A percentile compares a stretch with the other conserved stretches of the same genome.
phyloP scores from a whole-genome alignment of 176 grass and related monocot genomes.

The Juncus effusus region DNA sequence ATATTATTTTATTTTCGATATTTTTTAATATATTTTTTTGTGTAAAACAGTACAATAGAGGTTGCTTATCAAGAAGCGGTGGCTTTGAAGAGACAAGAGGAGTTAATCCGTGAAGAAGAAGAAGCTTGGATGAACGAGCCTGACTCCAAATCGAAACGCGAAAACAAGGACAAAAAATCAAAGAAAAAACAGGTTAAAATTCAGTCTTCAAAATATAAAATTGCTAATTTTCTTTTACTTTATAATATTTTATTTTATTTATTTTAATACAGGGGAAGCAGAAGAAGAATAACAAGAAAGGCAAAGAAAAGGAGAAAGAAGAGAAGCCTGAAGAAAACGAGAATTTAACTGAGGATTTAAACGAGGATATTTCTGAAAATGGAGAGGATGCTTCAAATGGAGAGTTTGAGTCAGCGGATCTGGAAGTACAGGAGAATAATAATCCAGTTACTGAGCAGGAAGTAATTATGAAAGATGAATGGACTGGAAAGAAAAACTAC shows the following conservation, averaged over 20 bases:
- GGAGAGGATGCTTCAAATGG: constrained; percentile 37
- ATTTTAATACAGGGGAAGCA: constrained; percentile 53
- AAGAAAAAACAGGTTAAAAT: constrained; percentile 92
- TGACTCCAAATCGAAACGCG: constrained; percentile 77
- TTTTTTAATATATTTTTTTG: constrained; percentile 4
- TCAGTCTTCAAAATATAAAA: neutral
- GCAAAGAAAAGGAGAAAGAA: constrained; percentile 67
- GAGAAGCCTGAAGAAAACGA: constrained; percentile 42
- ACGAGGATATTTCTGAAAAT: constrained; percentile 22
- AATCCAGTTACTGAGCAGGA: constrained; percentile 39
- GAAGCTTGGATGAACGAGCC: constrained; percentile 60
- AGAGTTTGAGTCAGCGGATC: constrained; percentile 41
- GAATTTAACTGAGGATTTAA: constrained; percentile 40
- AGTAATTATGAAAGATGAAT: constrained; percentile 38
- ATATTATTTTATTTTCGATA: neutral
- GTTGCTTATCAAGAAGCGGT: constrained; percentile 90
- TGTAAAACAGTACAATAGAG: constrained; percentile 65
- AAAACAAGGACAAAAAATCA: constrained; percentile 83
- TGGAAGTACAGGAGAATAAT: constrained; percentile 31
- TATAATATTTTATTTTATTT: constrained; percentile 17
- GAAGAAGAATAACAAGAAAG: constrained; percentile 71
- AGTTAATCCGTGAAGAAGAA: constrained; percentile 97
- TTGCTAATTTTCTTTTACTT: neutral
- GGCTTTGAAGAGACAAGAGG: constrained; percentile 94
- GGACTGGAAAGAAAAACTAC: constrained; percentile 35